phyloP scores from a whole-genome alignment of 371 early-diverging fungal species.

The Mortierella sp. region DNA sequence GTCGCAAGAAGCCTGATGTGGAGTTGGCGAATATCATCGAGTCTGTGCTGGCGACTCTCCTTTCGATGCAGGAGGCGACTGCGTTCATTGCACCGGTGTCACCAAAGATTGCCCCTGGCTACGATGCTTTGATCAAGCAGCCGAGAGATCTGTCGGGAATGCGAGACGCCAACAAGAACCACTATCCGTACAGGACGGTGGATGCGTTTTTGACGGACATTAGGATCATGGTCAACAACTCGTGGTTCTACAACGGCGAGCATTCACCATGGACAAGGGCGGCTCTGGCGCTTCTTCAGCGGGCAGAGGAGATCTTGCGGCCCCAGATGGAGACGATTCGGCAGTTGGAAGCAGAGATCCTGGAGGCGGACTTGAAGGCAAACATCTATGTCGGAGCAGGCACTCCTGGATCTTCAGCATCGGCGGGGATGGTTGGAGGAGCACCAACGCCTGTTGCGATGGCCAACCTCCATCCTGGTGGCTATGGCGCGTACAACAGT shows the following conservation, averaged over 20 bases:
- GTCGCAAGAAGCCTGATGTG: slow-evolving; percentile 54
- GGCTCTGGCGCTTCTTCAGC: slow-evolving; percentile 22
- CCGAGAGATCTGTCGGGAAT: slow-evolving; percentile 55
- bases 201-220: slow-evolving; percentile 56
- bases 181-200: slow-evolving; percentile 46
- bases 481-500: slow-evolving; percentile 41
- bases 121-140: slow-evolving; percentile 51
- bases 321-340: slow-evolving; percentile 47
- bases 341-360: slow-evolving; percentile 42
- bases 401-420: slow-evolving; percentile 12
- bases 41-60: slow-evolving; percentile 36
- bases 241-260: slow-evolving; percentile 54
- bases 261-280: slow-evolving; percentile 43
- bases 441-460: slow-evolving; percentile 15
- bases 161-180: slow-evolving; percentile 57
- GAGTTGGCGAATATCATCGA: slow-evolving; percentile 56
- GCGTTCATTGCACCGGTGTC: slow-evolving; percentile 51
- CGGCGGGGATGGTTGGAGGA: background rate
- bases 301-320: slow-evolving; percentile 42
- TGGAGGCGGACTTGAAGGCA: slow-evolving; percentile 44
- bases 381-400: slow-evolving; percentile 31
- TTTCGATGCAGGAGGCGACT: slow-evolving; percentile 52
- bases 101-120: slow-evolving; percentile 57
- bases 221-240: slow-evolving; percentile 56
- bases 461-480: slow-evolving; percentile 42